Percentiles rank a stretch among this genome's conserved stretches.
These are phyloP conservation scores for Aspergillus carbonarius DNA, from an alignment of 2,329 filamentous ascomycete genomes.

Conservation along the genomic window DNA sequence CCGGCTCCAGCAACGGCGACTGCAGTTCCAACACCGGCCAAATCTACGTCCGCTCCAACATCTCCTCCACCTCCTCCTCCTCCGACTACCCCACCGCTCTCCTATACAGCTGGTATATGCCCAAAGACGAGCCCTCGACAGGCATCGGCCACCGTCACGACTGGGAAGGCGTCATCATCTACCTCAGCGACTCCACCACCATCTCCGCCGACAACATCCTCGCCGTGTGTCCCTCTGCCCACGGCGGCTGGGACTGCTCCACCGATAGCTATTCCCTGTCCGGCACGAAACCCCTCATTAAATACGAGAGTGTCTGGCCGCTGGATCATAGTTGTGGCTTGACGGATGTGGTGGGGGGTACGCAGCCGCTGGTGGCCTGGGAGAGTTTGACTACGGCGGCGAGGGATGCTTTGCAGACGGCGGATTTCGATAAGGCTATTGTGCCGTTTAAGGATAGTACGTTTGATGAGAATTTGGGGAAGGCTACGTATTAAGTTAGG, in stretches of 20 bases:
- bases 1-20: slow-evolving; percentile 38
- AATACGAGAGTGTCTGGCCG: slow-evolving; percentile 51
- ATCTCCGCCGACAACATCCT: slow-evolving; percentile 42
- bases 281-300: slow-evolving; percentile 47
- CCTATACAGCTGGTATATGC: slow-evolving; percentile 56
- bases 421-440: slow-evolving; percentile 49
- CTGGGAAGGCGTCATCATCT: slow-evolving; percentile 57
- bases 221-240: slow-evolving; percentile 54
- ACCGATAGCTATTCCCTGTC: slow-evolving; percentile 42
- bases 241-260: slow-evolving; percentile 50
- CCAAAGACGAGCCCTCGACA: slow-evolving; percentile 48
- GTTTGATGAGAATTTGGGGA: slow-evolving; percentile 47
- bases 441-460: slow-evolving; percentile 51
- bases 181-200: slow-evolving; percentile 43
- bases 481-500: slow-evolving; percentile 34
- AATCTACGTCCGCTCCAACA: slow-evolving; percentile 47
- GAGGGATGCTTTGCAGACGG: slow-evolving; percentile 44
- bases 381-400: slow-evolving; percentile 49
- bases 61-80: neutral
- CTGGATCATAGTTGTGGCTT: slow-evolving; percentile 49
- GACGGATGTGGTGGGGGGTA: slow-evolving; percentile 42
- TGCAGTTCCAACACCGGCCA: slow-evolving; percentile 52
- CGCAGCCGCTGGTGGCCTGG: slow-evolving; percentile 52
- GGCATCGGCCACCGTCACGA: slow-evolving; percentile 56
- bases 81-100: slow-evolving; percentile 40